Base-by-base conservation (phyloP, 345 rosid genomes). In the Laguncularia racemosa region DNA sequence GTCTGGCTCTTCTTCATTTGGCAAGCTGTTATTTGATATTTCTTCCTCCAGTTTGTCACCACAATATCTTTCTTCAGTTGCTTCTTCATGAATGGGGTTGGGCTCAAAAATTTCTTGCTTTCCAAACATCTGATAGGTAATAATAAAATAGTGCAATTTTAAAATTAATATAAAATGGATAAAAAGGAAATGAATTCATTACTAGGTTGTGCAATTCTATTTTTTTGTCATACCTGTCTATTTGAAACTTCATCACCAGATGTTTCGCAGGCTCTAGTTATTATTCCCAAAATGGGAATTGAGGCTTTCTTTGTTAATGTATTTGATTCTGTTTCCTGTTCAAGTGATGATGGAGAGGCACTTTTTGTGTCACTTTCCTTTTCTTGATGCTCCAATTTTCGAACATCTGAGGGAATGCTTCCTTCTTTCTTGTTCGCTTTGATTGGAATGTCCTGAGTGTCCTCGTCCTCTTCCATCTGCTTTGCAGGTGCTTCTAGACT, bases 1-100 rank as follows among this genome's bases (percentile, higher is more conserved):
- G 53, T 65, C 62, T 40, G 15, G 63, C 54, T 61, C 51, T 26
- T 14, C 56, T 46, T 71, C 64, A 54, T 55, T 33, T 2, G 14
- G 38, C 17, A 4, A 38, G 57, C 18, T 55, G 33, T 55, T 55
- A 33, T 28, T 45, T 38, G 44, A 10, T 2, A 50, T 44, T 43
- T 59, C 52, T 19, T 1, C 12, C 52, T 59, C 19, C 48, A 50
- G 63, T 59, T 38, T 20, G 16, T 59, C 45, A 7, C 46, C 46
- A 13, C n/a, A 13, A 21, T 46, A 46, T 5, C 53, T 60, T 49
- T 16, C 44, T 12, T 60, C 28, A n/a, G 57, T 51, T 5, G 23
- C 20, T 44, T 48, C 56, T 20, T 50, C 47, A 49, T 12, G 18
- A 44, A 50, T 16, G 0, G 48, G 49, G n/a, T 2, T 20, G 28